Base-by-base conservation (phyloP, 2,329 filamentous ascomycete genomes). In the Aspergillus calidoustus region DNA sequence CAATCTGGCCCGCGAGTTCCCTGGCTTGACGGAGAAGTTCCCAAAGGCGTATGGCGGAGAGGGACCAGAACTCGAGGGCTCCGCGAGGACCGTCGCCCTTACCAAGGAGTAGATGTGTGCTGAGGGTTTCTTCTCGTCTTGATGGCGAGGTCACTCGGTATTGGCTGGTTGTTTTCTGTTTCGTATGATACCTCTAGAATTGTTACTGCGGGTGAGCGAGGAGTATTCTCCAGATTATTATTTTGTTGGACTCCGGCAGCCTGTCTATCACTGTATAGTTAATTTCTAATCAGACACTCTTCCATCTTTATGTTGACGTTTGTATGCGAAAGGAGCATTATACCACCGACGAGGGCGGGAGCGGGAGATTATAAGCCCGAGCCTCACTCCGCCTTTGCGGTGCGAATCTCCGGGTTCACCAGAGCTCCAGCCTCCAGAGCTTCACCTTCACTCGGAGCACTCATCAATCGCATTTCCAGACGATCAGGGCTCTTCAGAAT, bases 31-130 rank as follows among this genome's bases (percentile, higher is more conserved):
- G 13, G 80, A 85, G 52, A 83, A 85, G 50, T 79, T 97, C 53
- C 92, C 93, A 2, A 83, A 84, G 66, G 87, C 85, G 64, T 97
- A 97, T 73, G 94, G 93, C 60, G 94, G 93, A 28, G 88, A 88
- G 69, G 89, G 86, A 7, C 74, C 75, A 3, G 76, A 79, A n/a
- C 72, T 88, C 61, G 76, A 79, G 55, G 81, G 78, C 2, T 68
- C 61, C 44, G 76, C 71, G 11, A 66, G 68, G 22, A 72, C 72
- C 9, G 71, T 78, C 25, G 66, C 67, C 6, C 66, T 79, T 7
- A 61, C 64, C 17, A 63, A 71, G n/a, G 72, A 47, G 49, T 47
- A 30, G 30, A 41, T 15, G 34, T 15, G 9, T 41, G 34, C 34
- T 41, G 34, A 41, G 3, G 11, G 3, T 41, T 41, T 41, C 6